These are phyloP conservation scores for Fusarium brevicatenulatum DNA, from an alignment of 2,329 filamentous ascomycete species.

Conservation along the genomic window DNA sequence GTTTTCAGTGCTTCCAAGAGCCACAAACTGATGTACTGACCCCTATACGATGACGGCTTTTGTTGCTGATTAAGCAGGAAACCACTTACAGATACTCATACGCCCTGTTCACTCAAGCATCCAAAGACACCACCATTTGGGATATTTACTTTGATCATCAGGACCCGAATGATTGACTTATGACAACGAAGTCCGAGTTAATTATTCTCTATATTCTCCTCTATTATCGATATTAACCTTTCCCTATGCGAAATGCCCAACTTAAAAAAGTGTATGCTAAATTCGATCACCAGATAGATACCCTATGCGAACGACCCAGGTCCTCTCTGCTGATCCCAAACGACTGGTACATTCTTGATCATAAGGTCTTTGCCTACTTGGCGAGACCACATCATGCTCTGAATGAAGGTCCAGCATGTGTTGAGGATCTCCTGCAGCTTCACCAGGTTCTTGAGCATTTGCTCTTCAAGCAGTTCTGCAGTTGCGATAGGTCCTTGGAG, in stretches of 20 bases:
- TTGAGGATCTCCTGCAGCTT: constrained; percentile 16
- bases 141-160: neutral
- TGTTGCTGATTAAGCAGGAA: constrained; percentile 3
- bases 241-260: neutral
- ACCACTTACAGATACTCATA: neutral
- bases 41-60: constrained; percentile 41
- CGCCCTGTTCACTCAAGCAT: neutral
- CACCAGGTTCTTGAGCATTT: neutral
- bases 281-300: neutral
- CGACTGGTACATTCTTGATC: neutral
- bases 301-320: neutral
- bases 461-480: neutral
- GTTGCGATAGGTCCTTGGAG: neutral
- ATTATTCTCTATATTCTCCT: neutral
- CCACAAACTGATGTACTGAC: constrained; percentile 43
- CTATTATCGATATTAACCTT: neutral
- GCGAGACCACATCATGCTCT: neutral
- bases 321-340: constrained; percentile 1
- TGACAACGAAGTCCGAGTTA: neutral
- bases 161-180: too few species aligned
- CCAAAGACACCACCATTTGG: neutral
- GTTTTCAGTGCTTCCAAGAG: constrained; percentile 28
- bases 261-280: neutral
- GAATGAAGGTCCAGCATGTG: neutral
- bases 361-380: neutral